phyloP scores from a whole-genome alignment of 1,139 yeast genomes.

The Kazachstania sp. region DNA sequence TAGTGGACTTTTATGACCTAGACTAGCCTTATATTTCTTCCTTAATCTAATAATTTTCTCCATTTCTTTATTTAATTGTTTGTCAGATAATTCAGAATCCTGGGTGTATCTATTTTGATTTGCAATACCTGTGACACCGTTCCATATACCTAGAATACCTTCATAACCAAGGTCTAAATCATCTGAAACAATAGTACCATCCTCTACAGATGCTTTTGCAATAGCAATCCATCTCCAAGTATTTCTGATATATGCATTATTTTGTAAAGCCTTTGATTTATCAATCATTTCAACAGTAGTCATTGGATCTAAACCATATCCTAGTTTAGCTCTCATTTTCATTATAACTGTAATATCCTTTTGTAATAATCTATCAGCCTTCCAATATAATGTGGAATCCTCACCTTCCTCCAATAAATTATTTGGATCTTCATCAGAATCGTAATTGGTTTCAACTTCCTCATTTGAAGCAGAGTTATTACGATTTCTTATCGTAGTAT shows the following conservation, averaged over 20 bases:
- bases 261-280: slow-evolving; percentile 42
- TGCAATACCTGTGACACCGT: slow-evolving; percentile 57
- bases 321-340: slow-evolving; percentile 58
- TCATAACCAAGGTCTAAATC: slow-evolving; percentile 72
- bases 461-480: slow-evolving; percentile 7
- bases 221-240: slow-evolving; percentile 88
- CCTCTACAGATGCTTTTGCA: slow-evolving; percentile 57
- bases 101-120: slow-evolving; percentile 44
- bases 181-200: slow-evolving; percentile 61
- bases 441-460: slow-evolving; percentile 20
- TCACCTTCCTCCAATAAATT: slow-evolving; percentile 17
- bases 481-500: slow-evolving; percentile 20
- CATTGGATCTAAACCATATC: slow-evolving; percentile 67
- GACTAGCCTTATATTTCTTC: slow-evolving; percentile 21
- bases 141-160: slow-evolving; percentile 89
- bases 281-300: slow-evolving; percentile 57
- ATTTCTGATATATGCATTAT: slow-evolving; percentile 53
- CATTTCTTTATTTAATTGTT: slow-evolving; percentile 40
- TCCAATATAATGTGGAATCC: slow-evolving; percentile 22
- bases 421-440: slow-evolving; percentile 20
- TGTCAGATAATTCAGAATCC: slow-evolving; percentile 35
- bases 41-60: slow-evolving; percentile 31
- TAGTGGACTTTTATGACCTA: slow-evolving; percentile 18
- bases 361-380: slow-evolving; percentile 36
- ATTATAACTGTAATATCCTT: slow-evolving; percentile 63